Conservation (phyloP, 2,329 filamentous ascomycete genomes). For the Thelonectria olida region DNA sequence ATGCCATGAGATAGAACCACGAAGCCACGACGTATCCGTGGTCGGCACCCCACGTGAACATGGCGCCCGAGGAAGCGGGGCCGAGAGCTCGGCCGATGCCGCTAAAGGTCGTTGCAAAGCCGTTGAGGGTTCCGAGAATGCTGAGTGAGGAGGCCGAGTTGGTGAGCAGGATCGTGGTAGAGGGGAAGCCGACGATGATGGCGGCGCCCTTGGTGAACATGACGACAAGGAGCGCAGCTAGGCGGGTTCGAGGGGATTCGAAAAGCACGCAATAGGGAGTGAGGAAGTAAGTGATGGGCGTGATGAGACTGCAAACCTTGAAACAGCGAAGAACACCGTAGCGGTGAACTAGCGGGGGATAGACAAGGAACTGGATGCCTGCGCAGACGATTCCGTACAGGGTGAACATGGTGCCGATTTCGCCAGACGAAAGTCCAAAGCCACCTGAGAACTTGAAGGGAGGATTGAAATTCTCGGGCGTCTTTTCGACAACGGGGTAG, state of each 20-base stretch:
- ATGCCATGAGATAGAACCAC: conserved; percentile 78
- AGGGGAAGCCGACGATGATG: conserved; percentile 88
- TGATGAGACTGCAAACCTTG: conserved; percentile 69
- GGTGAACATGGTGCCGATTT: conserved; percentile 88
- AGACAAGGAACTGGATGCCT: conserved; percentile 85
- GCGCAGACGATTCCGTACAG: conserved; percentile 83
- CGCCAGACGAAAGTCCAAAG: conserved; percentile 76
- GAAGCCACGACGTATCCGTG: conserved; percentile 80
- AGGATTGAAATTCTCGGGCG: conserved; percentile 66
- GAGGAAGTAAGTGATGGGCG: conserved; percentile 81
- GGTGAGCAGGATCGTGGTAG: conserved; percentile 87
- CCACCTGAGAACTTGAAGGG: conserved; percentile 87
- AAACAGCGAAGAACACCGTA: conserved; percentile 81
- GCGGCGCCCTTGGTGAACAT: conserved; percentile 79
- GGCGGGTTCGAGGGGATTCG: conserved; percentile 56
- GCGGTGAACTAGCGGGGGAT: conserved; percentile 76
- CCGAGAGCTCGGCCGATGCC: conserved; percentile 83
- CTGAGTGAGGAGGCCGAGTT: conserved; percentile 80
- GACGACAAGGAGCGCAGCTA: conserved; percentile 70
- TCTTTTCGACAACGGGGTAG: conserved; percentile 68
- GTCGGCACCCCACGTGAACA: conserved; percentile 81
- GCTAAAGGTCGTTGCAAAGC: conserved; percentile 84
- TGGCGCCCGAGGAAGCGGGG: conserved; percentile 75
- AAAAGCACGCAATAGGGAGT: conserved; percentile 82
- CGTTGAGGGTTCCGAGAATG: conserved; percentile 89